Evolutionary conservation across 306 rosid species (phyloP), one percentile per base, ranked within the genome.

Genomic region (Medicago lupulina): DNA sequence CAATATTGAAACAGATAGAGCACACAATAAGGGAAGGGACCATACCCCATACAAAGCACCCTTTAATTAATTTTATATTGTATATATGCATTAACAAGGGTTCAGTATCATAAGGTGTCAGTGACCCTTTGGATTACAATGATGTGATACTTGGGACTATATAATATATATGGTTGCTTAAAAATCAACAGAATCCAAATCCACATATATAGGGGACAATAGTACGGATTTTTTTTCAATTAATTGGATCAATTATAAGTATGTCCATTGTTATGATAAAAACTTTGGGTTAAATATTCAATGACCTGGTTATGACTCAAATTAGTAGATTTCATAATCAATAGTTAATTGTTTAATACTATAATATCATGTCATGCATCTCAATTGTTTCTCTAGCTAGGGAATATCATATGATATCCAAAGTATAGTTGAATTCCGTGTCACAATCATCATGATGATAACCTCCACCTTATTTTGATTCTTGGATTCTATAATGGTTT

Each of bases 371-470:
- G 31, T 28, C 31, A 28, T 28, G 31, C 54, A 38, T 68, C 69
- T 73, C 70, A 51, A 73, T 73, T 66, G 75, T 68, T 67, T 54
- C 64, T 53, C 68, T 70, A 18, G 81, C 73, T 75, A 19, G 76
- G 76, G 70, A 71, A 66, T 76, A 76, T 62, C 62, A 68, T 71
- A 77, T 61, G 73, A 81, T 78, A 70, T 77, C 80, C 71, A 73
- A 84, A 69, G 74, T 70, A 21, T 21, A 58, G 75, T 77, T 77
- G 71, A 75, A 82, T 75, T 79, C 68, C 39, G 57, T 44, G 86
- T 85, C 86, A 85, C 79, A 70, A 71, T 85, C 78, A 67, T 85
- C 75, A 79, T 75, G 28, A 76, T 79, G 80, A 73, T 82, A 72
- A 85, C 68, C 71, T 75, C 76, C 82, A 73, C 86, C 83, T 77